phyloP scores from a whole-genome alignment of 495 filamentous ascomycete genomes.

The Xylaria sp. region DNA sequence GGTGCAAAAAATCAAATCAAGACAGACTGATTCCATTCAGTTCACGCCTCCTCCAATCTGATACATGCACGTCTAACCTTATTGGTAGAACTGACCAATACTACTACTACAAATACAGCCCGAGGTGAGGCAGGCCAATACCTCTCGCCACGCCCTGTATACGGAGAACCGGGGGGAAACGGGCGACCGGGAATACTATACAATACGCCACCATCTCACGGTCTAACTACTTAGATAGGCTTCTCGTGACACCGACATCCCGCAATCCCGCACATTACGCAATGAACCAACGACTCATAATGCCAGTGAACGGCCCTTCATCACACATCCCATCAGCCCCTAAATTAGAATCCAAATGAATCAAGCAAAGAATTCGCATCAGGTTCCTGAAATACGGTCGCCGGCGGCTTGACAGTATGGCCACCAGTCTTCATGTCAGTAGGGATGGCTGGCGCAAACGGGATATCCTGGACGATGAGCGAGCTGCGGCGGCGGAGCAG shows the following conservation, averaged over 20 bases:
- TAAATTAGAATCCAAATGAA: constrained; percentile 72
- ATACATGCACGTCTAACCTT: not conserved
- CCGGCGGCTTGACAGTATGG: constrained; percentile 62
- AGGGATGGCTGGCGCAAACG: constrained; percentile 47
- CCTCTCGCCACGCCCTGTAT: not conserved
- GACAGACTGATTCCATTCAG: constrained; percentile 1
- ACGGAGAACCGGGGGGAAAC: not conserved
- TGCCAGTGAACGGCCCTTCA: not conserved
- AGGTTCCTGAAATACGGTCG: constrained; percentile 87
- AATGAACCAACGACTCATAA: not conserved
- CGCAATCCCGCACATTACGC: not conserved
- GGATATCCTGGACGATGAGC: constrained; percentile 82
- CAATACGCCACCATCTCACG: not conserved
- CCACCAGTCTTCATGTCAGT: constrained; percentile 54
- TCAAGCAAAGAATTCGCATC: constrained; percentile 82
- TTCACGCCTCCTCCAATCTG: not conserved
- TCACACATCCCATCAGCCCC: too few species aligned
- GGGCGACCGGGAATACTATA: not conserved
- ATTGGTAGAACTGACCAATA: not conserved
- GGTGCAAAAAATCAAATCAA: not conserved
- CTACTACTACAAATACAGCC: not conserved
- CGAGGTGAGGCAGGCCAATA: not conserved
- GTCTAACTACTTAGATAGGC: not conserved
- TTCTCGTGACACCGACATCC: not conserved
- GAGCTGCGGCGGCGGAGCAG: constrained; percentile 75